Base-by-base conservation (phyloP, 257 asterid genomes). In the Plectranthus barbatus region DNA sequence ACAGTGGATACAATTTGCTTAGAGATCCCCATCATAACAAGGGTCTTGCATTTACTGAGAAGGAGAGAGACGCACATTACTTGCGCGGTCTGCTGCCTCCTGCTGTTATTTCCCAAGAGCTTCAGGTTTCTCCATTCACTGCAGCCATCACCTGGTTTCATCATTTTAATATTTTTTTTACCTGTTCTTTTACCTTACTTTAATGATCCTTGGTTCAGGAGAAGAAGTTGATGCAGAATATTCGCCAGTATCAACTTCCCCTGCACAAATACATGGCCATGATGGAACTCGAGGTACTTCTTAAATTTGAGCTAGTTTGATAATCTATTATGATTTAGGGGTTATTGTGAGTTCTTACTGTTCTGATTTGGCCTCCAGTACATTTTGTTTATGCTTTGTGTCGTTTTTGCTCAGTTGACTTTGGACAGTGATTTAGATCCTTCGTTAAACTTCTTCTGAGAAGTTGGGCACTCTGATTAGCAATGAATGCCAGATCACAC, bases 11-110 rank as follows among this genome's bases (percentile, higher is more conserved):
- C 72, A 78, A 15, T 71, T 67, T 90, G 83, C 66, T 87, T 81
- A 85, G 95, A 74, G 94, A 87, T 67, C 95, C 97, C 3, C 86
- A 75, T 48, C 91, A 81, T 75, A 90, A 87, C 86, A 90, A 90
- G 80, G 97, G 95, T 23, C 94, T 90, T 48, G 90, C 95, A 0
- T 87, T 87, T 62, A 77, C 89, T 4, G 95, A 83, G 65, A 79
- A 64, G 31, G 97, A 90, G 79, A 83, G 97, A 76, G 92, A 85
- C 58, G 80, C 89, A 53, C 94, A 90, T 73, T 90, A 87, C 78
- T 74, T 90, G 80, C 79, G 85, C 0, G 92, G 97, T 15, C 95
- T 90, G 61, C 77, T 87, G 24, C 97, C 97, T 37, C 97, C 97
- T 0, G 80, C 44, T 26, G 48, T 80, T 72, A 0, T 36, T 0